Conservation (phyloP, 805 yeast genomes). For the Priceomyces medius region DNA sequence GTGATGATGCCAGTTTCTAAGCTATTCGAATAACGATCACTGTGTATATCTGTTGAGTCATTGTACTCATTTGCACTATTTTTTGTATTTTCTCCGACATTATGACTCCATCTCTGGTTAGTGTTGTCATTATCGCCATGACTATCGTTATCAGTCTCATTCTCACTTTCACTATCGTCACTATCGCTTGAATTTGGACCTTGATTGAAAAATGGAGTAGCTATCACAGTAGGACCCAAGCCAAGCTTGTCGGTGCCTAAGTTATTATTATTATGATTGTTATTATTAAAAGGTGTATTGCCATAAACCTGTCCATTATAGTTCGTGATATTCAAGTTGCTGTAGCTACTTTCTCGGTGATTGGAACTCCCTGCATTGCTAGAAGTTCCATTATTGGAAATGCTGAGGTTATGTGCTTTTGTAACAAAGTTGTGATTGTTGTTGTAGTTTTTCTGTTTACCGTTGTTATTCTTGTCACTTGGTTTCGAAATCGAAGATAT, state of each 20-base stretch:
- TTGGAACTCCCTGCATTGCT: not conserved
- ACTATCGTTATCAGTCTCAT: not conserved
- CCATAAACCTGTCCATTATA: not conserved
- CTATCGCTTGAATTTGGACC: conserved; percentile 39
- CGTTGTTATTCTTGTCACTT: conserved; percentile 1
- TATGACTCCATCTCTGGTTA: not conserved
- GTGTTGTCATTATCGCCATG: not conserved
- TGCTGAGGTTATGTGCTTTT: not conserved
- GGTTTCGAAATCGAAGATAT: conserved; percentile 3
- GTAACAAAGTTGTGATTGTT: not conserved
- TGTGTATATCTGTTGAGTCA: not conserved
- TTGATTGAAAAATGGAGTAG: conserved; percentile 37
- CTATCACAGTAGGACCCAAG: conserved; percentile 23
- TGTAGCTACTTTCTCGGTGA: not conserved
- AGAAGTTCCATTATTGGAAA: conserved; percentile 5
- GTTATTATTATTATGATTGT: not conserved
- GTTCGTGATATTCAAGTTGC: not conserved
- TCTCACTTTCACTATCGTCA: conserved; percentile 12
- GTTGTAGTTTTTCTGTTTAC: not conserved
- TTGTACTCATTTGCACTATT: not conserved
- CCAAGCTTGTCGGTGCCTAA: not conserved
- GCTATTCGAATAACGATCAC: not conserved
- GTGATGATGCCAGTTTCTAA: not conserved
- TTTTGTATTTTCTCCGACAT: too few relatives aligned
- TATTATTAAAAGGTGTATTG: too few relatives aligned